phyloP scores from a whole-genome alignment of 371 early-diverging fungal species.

The Mortierella sp. region DNA sequence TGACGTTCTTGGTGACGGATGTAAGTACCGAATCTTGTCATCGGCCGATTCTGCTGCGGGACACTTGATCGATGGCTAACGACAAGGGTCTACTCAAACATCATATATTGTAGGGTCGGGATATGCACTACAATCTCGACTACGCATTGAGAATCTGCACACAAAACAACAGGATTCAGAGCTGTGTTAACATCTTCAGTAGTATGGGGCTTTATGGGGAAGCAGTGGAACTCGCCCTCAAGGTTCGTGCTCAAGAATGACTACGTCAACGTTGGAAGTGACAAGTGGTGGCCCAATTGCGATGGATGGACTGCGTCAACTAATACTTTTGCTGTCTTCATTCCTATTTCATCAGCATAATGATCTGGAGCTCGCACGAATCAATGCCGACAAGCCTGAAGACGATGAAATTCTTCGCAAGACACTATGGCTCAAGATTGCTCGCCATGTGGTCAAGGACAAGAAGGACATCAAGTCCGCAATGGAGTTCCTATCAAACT shows the following conservation, averaged over 20 bases:
- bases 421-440: slow-evolving; percentile 92
- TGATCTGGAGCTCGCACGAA: slow-evolving; percentile 88
- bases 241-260: slow-evolving; percentile 56
- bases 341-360: slow-evolving; percentile 73
- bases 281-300: too few relatives aligned
- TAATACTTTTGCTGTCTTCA: too few relatives aligned
- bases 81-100: background rate
- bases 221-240: slow-evolving; percentile 86
- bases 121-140: slow-evolving; percentile 84
- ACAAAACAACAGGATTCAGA: slow-evolving; percentile 76
- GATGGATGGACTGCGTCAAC: too few relatives aligned
- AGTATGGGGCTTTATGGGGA: slow-evolving; percentile 87
- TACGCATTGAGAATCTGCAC: slow-evolving; percentile 89
- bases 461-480: slow-evolving; percentile 86
- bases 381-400: slow-evolving; percentile 90
- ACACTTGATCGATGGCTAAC: too few relatives aligned
- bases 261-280: too few relatives aligned
- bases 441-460: slow-evolving; percentile 86
- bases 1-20: slow-evolving; percentile 78
- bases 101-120: slow-evolving; percentile 62
- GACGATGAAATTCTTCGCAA: slow-evolving; percentile 84
- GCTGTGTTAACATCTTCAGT: slow-evolving; percentile 86
- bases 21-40: slow-evolving; percentile 27
- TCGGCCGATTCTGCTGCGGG: too few relatives aligned
- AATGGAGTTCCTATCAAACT: slow-evolving; percentile 81